Evolutionary conservation across 2,329 filamentous ascomycete species (phyloP).

Genomic region (Zymoseptoria ardabiliae): DNA sequence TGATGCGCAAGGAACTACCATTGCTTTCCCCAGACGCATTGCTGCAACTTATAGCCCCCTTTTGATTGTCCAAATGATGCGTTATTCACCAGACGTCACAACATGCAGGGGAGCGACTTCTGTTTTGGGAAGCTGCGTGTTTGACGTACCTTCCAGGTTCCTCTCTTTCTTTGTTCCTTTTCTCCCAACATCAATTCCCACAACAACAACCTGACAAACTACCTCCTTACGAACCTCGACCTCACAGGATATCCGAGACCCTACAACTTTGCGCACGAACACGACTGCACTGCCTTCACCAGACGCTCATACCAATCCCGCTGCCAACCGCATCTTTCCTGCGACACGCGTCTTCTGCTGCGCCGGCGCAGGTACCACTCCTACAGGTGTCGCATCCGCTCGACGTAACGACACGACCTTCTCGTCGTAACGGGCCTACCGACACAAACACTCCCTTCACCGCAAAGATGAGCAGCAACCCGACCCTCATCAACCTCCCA

Average conservation of each 20-base stretch:
- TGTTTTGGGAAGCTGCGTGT: not conserved
- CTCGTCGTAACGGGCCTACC: not conserved
- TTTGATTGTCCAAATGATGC: too few relatives aligned
- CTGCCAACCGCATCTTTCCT: not conserved
- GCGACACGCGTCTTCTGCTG: not conserved
- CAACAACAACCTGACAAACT: not conserved
- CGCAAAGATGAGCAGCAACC: conserved; percentile 33
- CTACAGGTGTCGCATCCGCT: not conserved
- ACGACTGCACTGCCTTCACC: not conserved
- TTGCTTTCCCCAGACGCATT: too few relatives aligned
- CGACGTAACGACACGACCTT: not conserved
- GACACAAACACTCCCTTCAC: not conserved
- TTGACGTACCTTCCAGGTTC: not conserved
- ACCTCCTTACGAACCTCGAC: not conserved
- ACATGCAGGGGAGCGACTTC: not conserved
- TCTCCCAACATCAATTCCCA: not conserved
- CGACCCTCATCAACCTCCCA: conserved; percentile 76
- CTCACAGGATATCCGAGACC: not conserved
- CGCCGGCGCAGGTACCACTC: not conserved
- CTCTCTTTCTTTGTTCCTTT: not conserved
- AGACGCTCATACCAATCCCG: not conserved
- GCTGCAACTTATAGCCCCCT: too few relatives aligned
- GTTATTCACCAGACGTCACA: too few relatives aligned
- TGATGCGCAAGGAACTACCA: too few relatives aligned
- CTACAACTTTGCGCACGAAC: not conserved